Evolutionary conservation across 1,139 yeast genomes (phyloP).

Genomic region (Scheffersomyces illinoinensis): DNA sequence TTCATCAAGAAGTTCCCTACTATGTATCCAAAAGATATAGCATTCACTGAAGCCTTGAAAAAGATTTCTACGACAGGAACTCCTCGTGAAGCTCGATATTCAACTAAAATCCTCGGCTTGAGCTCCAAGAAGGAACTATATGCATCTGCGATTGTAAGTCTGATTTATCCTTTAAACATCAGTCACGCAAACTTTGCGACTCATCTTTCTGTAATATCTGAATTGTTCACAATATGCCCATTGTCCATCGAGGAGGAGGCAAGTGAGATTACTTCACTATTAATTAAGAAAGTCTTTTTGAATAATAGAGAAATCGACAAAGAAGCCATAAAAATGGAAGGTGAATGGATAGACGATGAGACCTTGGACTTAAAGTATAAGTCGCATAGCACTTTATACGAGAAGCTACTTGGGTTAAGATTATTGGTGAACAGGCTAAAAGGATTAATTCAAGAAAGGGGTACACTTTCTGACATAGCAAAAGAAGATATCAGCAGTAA

Average conservation of each 20-base stretch:
- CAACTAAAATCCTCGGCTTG: slow-evolving; percentile 59
- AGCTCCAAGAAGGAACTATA: slow-evolving; percentile 42
- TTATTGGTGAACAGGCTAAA: slow-evolving; percentile 65
- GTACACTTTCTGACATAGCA: slow-evolving; percentile 26
- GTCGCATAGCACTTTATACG: slow-evolving; percentile 29
- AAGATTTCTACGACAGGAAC: slow-evolving; percentile 53
- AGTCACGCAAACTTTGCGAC: slow-evolving; percentile 46
- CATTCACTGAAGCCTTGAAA: slow-evolving; percentile 42
- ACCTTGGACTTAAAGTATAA: slow-evolving; percentile 30
- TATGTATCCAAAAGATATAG: slow-evolving; percentile 31
- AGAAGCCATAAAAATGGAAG: slow-evolving; percentile 23
- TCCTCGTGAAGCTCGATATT: slow-evolving; percentile 65
- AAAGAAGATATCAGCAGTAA: slow-evolving; percentile 26
- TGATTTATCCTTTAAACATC: slow-evolving; percentile 54
- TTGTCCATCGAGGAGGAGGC: slow-evolving; percentile 53
- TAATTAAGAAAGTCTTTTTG: slow-evolving; percentile 64
- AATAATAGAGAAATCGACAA: slow-evolving; percentile 38
- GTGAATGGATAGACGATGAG: slow-evolving; percentile 52
- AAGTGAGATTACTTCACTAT: slow-evolving; percentile 56
- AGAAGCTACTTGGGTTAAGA: slow-evolving; percentile 57
- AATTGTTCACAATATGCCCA: slow-evolving; percentile 57
- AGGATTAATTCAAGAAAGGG: slow-evolving; percentile 33
- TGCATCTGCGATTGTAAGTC: slow-evolving; percentile 37
- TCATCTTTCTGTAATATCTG: slow-evolving; percentile 61
- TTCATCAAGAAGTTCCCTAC: slow-evolving; percentile 53